These are phyloP conservation scores for Dichotomopilus funicola DNA, from an alignment of 2,329 filamentous ascomycete genomes.

Conservation along the genomic window DNA sequence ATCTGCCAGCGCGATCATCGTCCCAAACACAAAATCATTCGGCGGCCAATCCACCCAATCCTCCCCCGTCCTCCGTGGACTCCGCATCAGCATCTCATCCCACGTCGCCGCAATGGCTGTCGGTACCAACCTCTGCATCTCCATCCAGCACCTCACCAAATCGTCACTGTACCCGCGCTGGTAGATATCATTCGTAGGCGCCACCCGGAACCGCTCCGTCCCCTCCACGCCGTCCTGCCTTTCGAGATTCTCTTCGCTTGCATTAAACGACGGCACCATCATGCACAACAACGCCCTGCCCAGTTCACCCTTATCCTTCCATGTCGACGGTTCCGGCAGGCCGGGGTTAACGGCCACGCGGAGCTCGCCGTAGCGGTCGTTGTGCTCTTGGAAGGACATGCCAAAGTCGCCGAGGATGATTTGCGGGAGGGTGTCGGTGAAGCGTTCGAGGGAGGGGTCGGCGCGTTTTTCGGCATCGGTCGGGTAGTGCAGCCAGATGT, in stretches of 20 bases:
- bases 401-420: constrained; percentile 15
- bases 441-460: constrained; percentile 1
- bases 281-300: background rate
- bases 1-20: constrained; percentile 6
- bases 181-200: too few species aligned
- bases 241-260: background rate
- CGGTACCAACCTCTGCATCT: background rate
- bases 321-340: constrained; percentile 5
- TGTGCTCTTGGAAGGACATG: background rate
- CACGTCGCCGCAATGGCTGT: background rate
- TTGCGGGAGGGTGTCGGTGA: constrained; percentile 10
- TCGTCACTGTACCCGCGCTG: background rate
- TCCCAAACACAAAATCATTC: constrained; percentile 9
- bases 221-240: background rate
- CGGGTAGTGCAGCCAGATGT: constrained; percentile 15
- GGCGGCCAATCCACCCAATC: background rate
- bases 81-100: background rate
- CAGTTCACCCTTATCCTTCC: constrained; percentile 10
- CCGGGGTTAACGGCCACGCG: background rate
- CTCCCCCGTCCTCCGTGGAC: background rate
- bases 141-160: background rate
- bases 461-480: constrained; percentile 8
- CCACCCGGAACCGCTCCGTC: background rate
- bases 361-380: background rate
- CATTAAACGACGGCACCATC: background rate